Evolutionary conservation across 495 filamentous ascomycete species (phyloP).

Genomic region (Usnea hakonensis): DNA sequence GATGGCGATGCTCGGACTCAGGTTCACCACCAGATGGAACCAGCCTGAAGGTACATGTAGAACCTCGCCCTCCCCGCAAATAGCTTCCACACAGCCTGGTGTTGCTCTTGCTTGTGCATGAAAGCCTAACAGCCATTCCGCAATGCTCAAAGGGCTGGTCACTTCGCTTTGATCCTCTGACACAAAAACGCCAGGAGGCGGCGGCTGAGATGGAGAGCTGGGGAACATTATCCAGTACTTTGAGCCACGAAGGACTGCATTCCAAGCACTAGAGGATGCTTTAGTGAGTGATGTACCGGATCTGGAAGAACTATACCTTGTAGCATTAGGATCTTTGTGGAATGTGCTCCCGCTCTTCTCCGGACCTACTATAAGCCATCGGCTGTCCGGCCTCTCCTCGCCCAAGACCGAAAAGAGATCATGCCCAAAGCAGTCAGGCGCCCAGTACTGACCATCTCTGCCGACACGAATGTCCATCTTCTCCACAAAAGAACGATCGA

Average conservation of each 20-base stretch:
- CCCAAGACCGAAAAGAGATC: constrained; percentile 83
- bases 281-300: constrained; percentile 8
- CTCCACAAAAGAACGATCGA: constrained; percentile 77
- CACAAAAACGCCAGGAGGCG: constrained; percentile 84
- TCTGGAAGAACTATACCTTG: constrained; percentile 23
- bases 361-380: constrained; percentile 92
- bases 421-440: constrained; percentile 79
- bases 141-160: constrained; percentile 87
- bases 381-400: constrained; percentile 70
- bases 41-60: constrained; percentile 89
- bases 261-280: constrained; percentile 76
- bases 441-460: constrained; percentile 60
- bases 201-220: constrained; percentile 48
- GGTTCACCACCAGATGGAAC: constrained; percentile 95
- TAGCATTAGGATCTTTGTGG: constrained; percentile 77
- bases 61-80: constrained; percentile 82
- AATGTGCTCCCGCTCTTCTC: constrained; percentile 88
- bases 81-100: constrained; percentile 75
- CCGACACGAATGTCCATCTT: constrained; percentile 73
- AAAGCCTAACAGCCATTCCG: constrained; percentile 89
- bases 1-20: constrained; percentile 74
- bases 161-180: constrained; percentile 91
- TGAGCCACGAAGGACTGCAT: constrained; percentile 80
- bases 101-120: constrained; percentile 77
- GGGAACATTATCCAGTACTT: constrained; percentile 99